phyloP scores from a whole-genome alignment of 495 filamentous ascomycete species.

The Penicillium turbatum region DNA sequence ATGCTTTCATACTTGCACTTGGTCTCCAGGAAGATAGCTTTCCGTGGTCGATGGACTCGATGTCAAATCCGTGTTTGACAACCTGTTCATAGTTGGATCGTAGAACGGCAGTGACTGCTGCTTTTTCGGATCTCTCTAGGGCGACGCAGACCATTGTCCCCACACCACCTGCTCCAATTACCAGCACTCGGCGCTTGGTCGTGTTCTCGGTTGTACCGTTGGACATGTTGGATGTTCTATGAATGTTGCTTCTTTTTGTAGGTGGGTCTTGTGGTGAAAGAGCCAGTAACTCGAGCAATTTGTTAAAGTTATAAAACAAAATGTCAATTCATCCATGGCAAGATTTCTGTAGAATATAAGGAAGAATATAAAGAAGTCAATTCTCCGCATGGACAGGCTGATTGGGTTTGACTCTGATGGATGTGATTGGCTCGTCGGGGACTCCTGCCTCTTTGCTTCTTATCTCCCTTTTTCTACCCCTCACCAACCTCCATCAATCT shows the following conservation, averaged over 20 bases:
- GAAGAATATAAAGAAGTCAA: too few relatives aligned
- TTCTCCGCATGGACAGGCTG: neutral
- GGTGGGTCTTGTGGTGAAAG: neutral
- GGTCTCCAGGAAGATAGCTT: slow-evolving; percentile 20
- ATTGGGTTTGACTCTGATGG: neutral
- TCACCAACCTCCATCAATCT: neutral
- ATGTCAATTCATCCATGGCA: too few relatives aligned
- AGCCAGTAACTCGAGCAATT: neutral
- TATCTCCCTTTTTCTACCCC: neutral
- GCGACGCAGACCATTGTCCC: slow-evolving; percentile 47
- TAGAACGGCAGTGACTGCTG: slow-evolving; percentile 43
- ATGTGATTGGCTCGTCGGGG: neutral
- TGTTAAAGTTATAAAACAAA: neutral
- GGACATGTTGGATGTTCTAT: neutral
- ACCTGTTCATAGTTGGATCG: slow-evolving; percentile 51
- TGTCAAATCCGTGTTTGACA: slow-evolving; percentile 44
- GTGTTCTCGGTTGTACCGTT: neutral
- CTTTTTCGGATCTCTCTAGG: slow-evolving; percentile 35
- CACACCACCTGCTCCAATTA: slow-evolving; percentile 49
- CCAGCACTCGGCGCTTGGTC: slow-evolving; percentile 30
- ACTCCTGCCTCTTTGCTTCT: neutral
- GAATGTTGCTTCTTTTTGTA: neutral
- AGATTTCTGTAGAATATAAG: too few relatives aligned
- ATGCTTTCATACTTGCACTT: slow-evolving; percentile 10
- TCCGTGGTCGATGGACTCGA: slow-evolving; percentile 39